These are phyloP conservation scores for Komagataea norvegica DNA, from an alignment of 1,139 yeast genomes.

Conservation along the genomic window DNA sequence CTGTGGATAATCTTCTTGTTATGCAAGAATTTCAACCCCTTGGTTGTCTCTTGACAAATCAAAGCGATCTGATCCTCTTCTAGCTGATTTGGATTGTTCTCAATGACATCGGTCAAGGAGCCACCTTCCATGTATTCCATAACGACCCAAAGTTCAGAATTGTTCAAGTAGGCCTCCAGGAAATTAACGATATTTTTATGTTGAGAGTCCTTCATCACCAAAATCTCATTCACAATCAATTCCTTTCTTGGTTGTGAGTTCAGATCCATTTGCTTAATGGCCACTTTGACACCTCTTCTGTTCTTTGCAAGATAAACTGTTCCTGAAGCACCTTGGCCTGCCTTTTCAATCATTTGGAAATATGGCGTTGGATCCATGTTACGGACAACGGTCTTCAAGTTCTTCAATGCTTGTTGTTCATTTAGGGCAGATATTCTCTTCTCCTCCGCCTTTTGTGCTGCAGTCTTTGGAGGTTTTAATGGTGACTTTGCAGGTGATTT, in stretches of 20 bases:
- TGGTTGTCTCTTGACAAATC: constrained; percentile 85
- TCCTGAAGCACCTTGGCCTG: constrained; percentile 99
- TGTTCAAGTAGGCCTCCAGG: constrained; percentile 76
- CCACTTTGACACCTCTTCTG: constrained; percentile 52
- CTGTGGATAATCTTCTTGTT: constrained; percentile 90
- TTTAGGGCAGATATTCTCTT: constrained; percentile 68
- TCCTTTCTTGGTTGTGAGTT: constrained; percentile 94
- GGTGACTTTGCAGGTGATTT: constrained; percentile 26
- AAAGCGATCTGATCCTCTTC: constrained; percentile 81
- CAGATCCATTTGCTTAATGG: constrained; percentile 93
- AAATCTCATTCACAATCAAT: constrained; percentile 85
- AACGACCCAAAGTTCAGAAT: constrained; percentile 76
- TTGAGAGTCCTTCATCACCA: constrained; percentile 91
- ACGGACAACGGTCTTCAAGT: constrained; percentile 78
- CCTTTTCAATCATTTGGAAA: constrained; percentile 85
- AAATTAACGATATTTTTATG: constrained; percentile 93
- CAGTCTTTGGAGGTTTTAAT: constrained; percentile 29
- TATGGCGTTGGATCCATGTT: constrained; percentile 78
- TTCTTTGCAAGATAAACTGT: constrained; percentile 84
- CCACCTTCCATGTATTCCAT: constrained; percentile 97
- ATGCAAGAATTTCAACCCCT: constrained; percentile 89
- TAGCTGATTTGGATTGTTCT: constrained; percentile 54
- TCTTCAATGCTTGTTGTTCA: constrained; percentile 82
- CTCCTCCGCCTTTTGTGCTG: constrained; percentile 47
- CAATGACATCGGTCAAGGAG: constrained; percentile 81